Evolutionary conservation across 1,284 basidiomycete species (phyloP), one percentile per base, ranked within the genome.

Genomic region (Irpex sp.): DNA sequence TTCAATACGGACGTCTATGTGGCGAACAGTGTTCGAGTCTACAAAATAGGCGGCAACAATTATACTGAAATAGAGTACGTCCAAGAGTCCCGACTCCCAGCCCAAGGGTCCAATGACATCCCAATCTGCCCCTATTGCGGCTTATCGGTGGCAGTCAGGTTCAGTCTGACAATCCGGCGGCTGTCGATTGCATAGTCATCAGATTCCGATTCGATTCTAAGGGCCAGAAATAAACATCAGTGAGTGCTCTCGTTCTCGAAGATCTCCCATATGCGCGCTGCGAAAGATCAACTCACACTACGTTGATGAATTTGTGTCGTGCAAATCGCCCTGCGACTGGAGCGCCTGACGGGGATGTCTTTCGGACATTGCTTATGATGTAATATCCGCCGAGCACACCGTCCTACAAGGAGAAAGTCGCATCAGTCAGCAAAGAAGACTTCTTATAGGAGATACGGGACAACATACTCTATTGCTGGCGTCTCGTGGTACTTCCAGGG

Each of bases 361-460:
- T 79, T 65, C 74, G 75, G 39, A 85, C 77, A 26, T 83, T 83
- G 59, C 76, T 77, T 66, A 85, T 83, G 53, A 80, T 69, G 70
- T 86, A 86, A 63, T 78, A 75, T 26, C 83, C 84, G 46, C 79
- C 81, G 51, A 85, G 79, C 13, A 75, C 74, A 35, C 84, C 84
- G 65, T 77, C 74, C 83, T 85, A 64, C 58, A 35, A 26, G 46
- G 53, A 51, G 56, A 26, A 26, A 26, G 54, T 51, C 43, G 11
- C 43, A 46, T 53, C 3, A 9, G 33, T 55, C 8, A 59, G 49
- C 59, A 50, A 26, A 47, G 26, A 5, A 21, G 21, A 47, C 60
- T 63, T 31, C 49, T 35, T n/a, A 47, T 39, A 17, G n/a, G 46
- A 43, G 49, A 19, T 50, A 21, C 19, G 49, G 11, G 51, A 61